These are phyloP conservation scores for Periconia sp. DNA, from an alignment of 2,329 filamentous ascomycete genomes.

Conservation along the genomic window DNA sequence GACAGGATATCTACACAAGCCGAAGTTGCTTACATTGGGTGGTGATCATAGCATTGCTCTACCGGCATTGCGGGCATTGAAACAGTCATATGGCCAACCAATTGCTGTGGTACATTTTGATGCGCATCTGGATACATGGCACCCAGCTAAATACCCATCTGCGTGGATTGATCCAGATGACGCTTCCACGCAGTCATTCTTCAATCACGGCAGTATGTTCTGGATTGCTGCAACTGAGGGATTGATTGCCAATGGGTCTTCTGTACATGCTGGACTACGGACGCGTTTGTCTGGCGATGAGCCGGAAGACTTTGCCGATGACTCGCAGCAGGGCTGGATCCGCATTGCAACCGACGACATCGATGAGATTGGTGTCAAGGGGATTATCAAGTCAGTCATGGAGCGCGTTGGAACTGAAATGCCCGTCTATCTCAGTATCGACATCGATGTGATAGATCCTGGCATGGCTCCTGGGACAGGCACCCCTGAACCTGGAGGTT, in stretches of 20 bases:
- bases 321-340: conserved; percentile 74
- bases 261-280: conserved; percentile 82
- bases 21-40: conserved; percentile 56
- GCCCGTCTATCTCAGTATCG: conserved; percentile 81
- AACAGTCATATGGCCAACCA: conserved; percentile 51
- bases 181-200: conserved; percentile 69
- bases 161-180: conserved; percentile 67
- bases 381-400: conserved; percentile 74
- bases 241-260: conserved; percentile 74
- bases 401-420: conserved; percentile 72
- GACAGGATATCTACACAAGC: conserved; percentile 50
- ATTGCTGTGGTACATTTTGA: conserved; percentile 60
- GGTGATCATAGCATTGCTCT: conserved; percentile 59
- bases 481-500: conserved; percentile 88
- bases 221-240: conserved; percentile 85
- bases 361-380: conserved; percentile 76
- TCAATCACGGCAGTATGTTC: conserved; percentile 92
- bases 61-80: conserved; percentile 57
- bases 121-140: conserved; percentile 82
- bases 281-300: conserved; percentile 73
- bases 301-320: conserved; percentile 74
- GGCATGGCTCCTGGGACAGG: conserved; percentile 78
- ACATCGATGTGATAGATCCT: conserved; percentile 83
- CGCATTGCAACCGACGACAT: conserved; percentile 86
- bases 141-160: conserved; percentile 78